Base-by-base conservation (phyloP, 805 yeast species). In the Candida insectorum region DNA sequence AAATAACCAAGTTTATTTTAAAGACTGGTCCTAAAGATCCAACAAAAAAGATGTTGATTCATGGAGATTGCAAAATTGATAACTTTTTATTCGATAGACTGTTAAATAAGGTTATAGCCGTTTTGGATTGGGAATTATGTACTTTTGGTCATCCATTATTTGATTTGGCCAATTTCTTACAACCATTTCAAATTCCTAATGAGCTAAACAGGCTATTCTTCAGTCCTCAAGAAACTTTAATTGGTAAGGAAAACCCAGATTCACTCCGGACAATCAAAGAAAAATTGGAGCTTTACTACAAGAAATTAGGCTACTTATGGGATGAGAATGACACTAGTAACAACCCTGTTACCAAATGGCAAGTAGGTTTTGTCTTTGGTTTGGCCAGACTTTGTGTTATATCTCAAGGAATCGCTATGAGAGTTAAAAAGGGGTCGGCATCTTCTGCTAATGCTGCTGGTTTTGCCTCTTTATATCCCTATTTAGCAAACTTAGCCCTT, bases 31-130 rank as follows among this genome's bases (percentile, higher is more conserved):
- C 84, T 2, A 39, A 42, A n/a, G 77, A 73, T 39, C 71, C 77
- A 1, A 44, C 55, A 4, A 48, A 58, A 10, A 57, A 66, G 25
- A 58, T 69, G 2, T 60, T 78, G 36, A 75, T 78, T 24, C 85
- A 78, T 43, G 85, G 89, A 27, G 79, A 79, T 60, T 70, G 72
- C 68, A 73, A 79, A 60, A 64, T 73, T 47, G 81, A 83, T 64
- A 68, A 82, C 58, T 62, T 82, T 42, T 69, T 83, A 21, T 72
- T 73, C 58, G 71, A 81, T 54, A 77, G 77, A 43, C 68, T 66
- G 1, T 62, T 66, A 28, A 68, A 69, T 14, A 50, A 52, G 27
- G 75, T 77, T 3, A 55, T 71, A 30, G 81, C 82, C 0, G 73
- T 78, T 2, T 58, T 78, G 26, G 84, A 78, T 48, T 78, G 85